Percentiles rank a stretch among this genome's conserved stretches.
Evolutionary conservation across 2,329 filamentous ascomycete species (phyloP).

Genomic region (Neophaeococcomyces mojaviensis): DNA sequence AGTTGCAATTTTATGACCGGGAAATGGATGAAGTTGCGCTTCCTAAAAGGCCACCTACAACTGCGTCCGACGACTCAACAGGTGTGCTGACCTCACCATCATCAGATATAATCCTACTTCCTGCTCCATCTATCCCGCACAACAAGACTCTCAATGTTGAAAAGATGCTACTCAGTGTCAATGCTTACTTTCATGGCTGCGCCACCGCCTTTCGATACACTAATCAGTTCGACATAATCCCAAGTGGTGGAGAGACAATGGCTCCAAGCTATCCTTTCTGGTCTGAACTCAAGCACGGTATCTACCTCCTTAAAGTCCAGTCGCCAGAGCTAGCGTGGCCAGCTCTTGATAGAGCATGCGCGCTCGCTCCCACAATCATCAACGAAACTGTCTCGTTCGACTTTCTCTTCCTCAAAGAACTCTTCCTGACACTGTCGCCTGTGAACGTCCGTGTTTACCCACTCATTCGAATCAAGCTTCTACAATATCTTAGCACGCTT

Average conservation of each 20-base stretch:
- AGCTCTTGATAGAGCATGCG: constrained; percentile 8
- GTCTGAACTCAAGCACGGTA: constrained; percentile 10
- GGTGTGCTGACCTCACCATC: background rate
- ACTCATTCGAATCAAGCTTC: constrained; percentile 7
- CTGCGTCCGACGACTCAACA: background rate
- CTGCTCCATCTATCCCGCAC: background rate
- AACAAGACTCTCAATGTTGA: background rate
- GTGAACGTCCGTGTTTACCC: constrained; percentile 9
- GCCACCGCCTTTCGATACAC: background rate
- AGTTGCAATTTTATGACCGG: no score
- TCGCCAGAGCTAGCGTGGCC: constrained; percentile 10
- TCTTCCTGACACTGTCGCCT: constrained; percentile 9
- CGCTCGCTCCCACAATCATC: constrained; percentile 1
- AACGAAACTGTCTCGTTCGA: background rate
- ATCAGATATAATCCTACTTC: background rate
- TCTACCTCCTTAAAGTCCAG: constrained; percentile 12
- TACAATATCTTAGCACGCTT: constrained; percentile 8
- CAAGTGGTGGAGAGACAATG: background rate
- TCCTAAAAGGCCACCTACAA: background rate
- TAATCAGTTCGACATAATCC: background rate
- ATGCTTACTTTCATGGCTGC: background rate
- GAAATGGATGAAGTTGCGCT: no score
- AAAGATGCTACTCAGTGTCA: background rate
- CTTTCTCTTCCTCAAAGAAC: constrained; percentile 8
- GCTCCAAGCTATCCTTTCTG: constrained; percentile 5